Evolutionary conservation across 495 filamentous ascomycete species (phyloP), one percentile per base, ranked within the genome.

Genomic region (Diplogelasinospora grovesii): DNA sequence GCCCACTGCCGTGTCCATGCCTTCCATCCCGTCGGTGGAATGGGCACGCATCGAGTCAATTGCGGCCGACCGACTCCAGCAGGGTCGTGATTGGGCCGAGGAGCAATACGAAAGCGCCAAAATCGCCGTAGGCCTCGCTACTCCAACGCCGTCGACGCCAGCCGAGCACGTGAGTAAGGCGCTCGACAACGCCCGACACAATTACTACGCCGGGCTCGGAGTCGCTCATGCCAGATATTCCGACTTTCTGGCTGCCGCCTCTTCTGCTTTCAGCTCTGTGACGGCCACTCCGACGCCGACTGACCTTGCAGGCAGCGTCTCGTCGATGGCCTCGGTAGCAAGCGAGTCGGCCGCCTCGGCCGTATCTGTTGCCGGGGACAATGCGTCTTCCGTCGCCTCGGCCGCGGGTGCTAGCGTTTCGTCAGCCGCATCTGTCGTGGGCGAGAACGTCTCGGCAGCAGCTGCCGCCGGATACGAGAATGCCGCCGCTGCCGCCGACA

Each of bases 121-220:
- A 50, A 66, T 73, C 22, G 77, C 74, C 25, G 59, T 79, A 18
- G 67, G 76, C 6, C 56, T 60, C 22, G 63, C 68, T 11, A 59
- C 68, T 4, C 68, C 73, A 4, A 76, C 80, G 4, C 71, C 75
- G 4, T 76, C 74, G 9, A 56, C 57, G 9, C 60, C 59, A 13
- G 43, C 64, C 28, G 57, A 69, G 28, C 57, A 68, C 29, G 65
- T 67, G 11, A 65, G 68, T 46, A 73, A 81, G 47, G 48, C 83
- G 7, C 65, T 77, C 14, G 74, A 79, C 40, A 62, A 75, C 28
- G 79, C 81, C 20, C 78, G 76, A 45, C 68, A 78, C 38, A 81
- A 80, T 47, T 92, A 89, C 56, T 88, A 88, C 48, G 81, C 86
- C 40, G 83, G 77, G 8, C 48, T 89, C 38, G 86, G 86, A 11